These are phyloP conservation scores for Cryptococcus hybrid DNA, from an alignment of 1,284 basidiomycete species.

Conservation along the genomic window DNA sequence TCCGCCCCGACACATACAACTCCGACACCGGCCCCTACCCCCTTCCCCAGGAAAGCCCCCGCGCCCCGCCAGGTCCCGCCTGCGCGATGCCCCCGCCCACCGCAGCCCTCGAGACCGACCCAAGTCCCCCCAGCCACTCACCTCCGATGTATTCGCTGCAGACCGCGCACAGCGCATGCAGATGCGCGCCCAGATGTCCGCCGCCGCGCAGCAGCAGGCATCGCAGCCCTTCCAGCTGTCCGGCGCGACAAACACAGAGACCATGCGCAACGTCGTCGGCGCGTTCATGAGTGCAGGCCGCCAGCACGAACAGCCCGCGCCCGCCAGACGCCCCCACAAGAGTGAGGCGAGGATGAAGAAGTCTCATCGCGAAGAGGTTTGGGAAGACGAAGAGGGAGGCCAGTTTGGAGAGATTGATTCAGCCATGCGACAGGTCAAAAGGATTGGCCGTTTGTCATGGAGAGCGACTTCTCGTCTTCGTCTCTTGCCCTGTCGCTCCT, in stretches of 20 bases:
- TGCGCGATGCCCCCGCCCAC: constrained; percentile 3
- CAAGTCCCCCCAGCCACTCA: constrained; percentile 24
- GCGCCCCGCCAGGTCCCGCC: not conserved
- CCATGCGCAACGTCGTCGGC: constrained; percentile 38
- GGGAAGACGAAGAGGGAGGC: constrained; percentile 31
- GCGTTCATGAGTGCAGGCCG: constrained; percentile 39
- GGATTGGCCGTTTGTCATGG: constrained; percentile 85
- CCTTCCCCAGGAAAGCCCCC: constrained; percentile 3
- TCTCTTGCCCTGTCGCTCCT: constrained; percentile 81
- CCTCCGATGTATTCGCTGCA: constrained; percentile 40
- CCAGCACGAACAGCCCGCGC: constrained; percentile 10
- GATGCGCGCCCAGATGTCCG: constrained; percentile 32
- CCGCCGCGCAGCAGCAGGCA: constrained; percentile 22
- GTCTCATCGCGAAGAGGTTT: constrained; percentile 18
- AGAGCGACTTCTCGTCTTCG: constrained; percentile 87
- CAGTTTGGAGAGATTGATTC: constrained; percentile 52
- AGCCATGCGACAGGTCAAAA: constrained; percentile 79
- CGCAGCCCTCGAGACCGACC: not conserved
- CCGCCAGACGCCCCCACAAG: constrained; percentile 18
- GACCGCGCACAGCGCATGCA: constrained; percentile 35
- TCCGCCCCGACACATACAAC: constrained; percentile 10
- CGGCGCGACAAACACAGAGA: constrained; percentile 12
- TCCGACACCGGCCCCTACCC: constrained; percentile 21
- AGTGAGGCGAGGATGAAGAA: constrained; percentile 20
- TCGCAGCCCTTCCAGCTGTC: constrained; percentile 13